A percentile compares a stretch with the other conserved stretches of the same genome.
Evolutionary conservation across 176 grass and related monocot species (phyloP).

Genomic region (Eleusine coracana): DNA sequence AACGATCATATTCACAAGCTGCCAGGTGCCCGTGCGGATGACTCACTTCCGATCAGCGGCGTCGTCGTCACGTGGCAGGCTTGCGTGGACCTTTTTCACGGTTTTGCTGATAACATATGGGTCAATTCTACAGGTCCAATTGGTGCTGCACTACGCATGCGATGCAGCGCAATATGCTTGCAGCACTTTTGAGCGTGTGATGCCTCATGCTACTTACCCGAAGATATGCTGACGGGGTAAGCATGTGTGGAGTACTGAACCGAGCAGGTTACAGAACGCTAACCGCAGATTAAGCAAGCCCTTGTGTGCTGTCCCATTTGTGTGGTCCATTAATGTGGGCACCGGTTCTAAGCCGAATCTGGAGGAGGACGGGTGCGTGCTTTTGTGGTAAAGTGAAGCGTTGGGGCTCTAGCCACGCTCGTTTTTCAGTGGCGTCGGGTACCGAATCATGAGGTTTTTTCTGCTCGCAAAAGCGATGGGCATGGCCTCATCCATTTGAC

Average conservation of each 20-base stretch:
- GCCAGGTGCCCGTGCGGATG: neutral
- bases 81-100: neutral
- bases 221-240: neutral
- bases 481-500: constrained; percentile 18
- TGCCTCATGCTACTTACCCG: neutral
- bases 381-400: constrained; percentile 48
- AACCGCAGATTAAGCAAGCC: neutral
- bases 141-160: neutral
- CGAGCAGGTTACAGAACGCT: neutral
- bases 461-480: neutral
- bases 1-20: neutral
- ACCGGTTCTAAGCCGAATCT: constrained; percentile 23
- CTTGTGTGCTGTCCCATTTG: neutral
- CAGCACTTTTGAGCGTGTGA: too few relatives aligned
- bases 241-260: neutral
- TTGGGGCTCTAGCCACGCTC: constrained; percentile 41
- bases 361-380: constrained; percentile 36
- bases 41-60: neutral
- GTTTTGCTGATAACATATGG: neutral
- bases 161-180: neutral
- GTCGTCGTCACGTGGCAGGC: neutral
- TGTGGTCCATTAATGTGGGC: constrained; percentile 11
- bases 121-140: neutral
- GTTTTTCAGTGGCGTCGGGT: constrained; percentile 23
- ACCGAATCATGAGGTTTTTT: constrained; percentile 30